Conservation (phyloP, 2,329 filamentous ascomycete genomes). For the Paecilomyces variotii region DNA sequence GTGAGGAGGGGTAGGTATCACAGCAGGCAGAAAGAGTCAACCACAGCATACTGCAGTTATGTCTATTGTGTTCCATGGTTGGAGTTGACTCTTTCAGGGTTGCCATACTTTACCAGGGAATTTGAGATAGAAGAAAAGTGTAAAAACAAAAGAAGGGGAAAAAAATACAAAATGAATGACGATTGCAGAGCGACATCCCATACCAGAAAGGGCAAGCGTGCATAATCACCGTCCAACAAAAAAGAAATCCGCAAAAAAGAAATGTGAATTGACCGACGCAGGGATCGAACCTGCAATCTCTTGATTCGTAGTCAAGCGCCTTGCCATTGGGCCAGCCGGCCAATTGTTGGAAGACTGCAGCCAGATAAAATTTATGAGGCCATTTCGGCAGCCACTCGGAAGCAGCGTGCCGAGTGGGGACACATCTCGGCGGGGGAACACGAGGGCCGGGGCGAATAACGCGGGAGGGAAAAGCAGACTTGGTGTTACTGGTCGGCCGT, state of each 20-base stretch:
- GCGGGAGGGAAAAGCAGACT: background rate
- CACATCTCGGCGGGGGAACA: background rate
- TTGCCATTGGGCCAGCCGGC: constrained; percentile 40
- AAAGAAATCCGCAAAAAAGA: background rate
- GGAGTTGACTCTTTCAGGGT: too few species aligned
- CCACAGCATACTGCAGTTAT: background rate
- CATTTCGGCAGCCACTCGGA: constrained; percentile 3
- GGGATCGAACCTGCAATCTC: constrained; percentile 43
- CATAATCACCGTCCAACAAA: background rate
- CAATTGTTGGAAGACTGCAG: background rate
- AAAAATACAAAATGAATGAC: too few species aligned
- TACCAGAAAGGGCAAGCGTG: too few species aligned
- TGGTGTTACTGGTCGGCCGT: background rate
- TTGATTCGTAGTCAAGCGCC: constrained; percentile 47
- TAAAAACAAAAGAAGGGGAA: too few species aligned
- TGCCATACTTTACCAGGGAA: too few species aligned
- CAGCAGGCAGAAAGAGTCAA: background rate
- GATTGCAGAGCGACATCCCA: too few species aligned
- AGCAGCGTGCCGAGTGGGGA: constrained; percentile 16
- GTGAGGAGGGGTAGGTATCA: background rate
- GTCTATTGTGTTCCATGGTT: too few species aligned
- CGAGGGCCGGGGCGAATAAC: background rate
- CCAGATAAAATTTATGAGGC: background rate
- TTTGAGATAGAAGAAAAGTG: too few species aligned
- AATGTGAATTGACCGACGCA: constrained; percentile 24